Evolutionary conservation across 2,329 filamentous ascomycete species (phyloP).

Genomic region (Stagonosporopsis cucurbitacearum): DNA sequence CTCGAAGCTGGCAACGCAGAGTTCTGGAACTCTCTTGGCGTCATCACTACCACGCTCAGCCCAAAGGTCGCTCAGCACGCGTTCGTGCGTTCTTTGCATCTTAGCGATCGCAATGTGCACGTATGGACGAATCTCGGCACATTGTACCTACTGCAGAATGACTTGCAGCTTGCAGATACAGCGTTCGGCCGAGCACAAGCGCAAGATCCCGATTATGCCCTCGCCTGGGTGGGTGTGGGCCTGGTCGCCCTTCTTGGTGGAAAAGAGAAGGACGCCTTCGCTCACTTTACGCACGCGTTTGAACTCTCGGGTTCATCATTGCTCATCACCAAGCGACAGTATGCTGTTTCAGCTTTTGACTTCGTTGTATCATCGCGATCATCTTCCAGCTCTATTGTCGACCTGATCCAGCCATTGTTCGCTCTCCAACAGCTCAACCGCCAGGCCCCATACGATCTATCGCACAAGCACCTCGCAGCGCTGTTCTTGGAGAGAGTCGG

Average conservation of each 20-base stretch:
- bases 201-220: conserved; percentile 89
- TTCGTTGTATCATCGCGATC: conserved; percentile 68
- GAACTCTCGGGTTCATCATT: conserved; percentile 85
- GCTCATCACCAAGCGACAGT: conserved; percentile 76
- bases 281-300: conserved; percentile 91
- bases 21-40: conserved; percentile 96
- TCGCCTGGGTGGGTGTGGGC: conserved; percentile 94
- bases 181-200: conserved; percentile 91
- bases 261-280: conserved; percentile 76
- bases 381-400: conserved; percentile 59
- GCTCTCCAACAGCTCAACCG: conserved; percentile 81
- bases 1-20: conserved; percentile 92
- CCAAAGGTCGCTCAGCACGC: conserved; percentile 90
- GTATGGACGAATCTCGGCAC: conserved; percentile 92
- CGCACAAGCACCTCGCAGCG: conserved; percentile 77
- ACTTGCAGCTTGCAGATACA: conserved; percentile 84
- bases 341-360: conserved; percentile 82
- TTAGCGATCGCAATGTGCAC: conserved; percentile 84
- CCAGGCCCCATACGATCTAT: conserved; percentile 73
- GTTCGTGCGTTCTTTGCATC: conserved; percentile 87
- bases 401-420: conserved; percentile 84
- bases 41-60: conserved; percentile 85
- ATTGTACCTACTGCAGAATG: conserved; percentile 83
- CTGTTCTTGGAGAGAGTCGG: conserved; percentile 82
- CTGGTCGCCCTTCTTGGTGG: conserved; percentile 80